Evolutionary conservation across 1,284 basidiomycete species (phyloP).

Genomic region (Pulchroboletus neoregius): DNA sequence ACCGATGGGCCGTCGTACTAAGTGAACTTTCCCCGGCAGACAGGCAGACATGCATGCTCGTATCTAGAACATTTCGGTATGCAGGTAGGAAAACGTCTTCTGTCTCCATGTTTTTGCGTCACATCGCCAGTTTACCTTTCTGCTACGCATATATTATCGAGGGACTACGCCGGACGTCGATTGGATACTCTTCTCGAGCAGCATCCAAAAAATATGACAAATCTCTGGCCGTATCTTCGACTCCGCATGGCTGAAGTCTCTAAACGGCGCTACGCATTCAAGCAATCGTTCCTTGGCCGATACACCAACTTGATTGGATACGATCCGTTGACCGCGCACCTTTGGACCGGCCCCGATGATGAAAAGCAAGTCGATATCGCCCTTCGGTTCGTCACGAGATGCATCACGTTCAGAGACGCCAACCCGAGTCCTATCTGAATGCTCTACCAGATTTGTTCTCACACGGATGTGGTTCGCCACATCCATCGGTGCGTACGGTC

Average conservation of each 20-base stretch:
- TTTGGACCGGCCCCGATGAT: conserved; percentile 61
- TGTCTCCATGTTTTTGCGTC: neutral
- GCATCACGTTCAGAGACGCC: neutral
- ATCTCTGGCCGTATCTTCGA: conserved; percentile 67
- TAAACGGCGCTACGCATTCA: conserved; percentile 38
- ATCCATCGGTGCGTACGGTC: conserved; percentile 42
- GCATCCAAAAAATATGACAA: conserved; percentile 45
- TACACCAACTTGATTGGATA: conserved; percentile 20
- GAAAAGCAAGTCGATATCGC: conserved; percentile 52
- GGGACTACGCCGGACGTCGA: conserved; percentile 47
- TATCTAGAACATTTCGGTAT: conserved; percentile 62
- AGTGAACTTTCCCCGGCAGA: conserved; percentile 44
- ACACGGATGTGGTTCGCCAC: conserved; percentile 60
- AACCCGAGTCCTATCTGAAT: conserved; percentile 4
- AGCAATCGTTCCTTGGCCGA: conserved; percentile 46
- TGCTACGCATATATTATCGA: conserved; percentile 45
- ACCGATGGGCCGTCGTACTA: conserved; percentile 53
- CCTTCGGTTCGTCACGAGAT: conserved; percentile 42
- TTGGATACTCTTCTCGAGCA: conserved; percentile 37
- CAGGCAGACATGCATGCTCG: conserved; percentile 42
- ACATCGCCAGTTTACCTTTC: conserved; percentile 54
- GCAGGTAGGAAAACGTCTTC: conserved; percentile 42
- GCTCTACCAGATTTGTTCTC: conserved; percentile 49
- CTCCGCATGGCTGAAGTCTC: conserved; percentile 44
- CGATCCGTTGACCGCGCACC: conserved; percentile 38